Percentiles rank a stretch among this genome's conserved stretches.
Evolutionary conservation across 345 rosid species (phyloP).

Genomic region (Erodium maritimum): DNA sequence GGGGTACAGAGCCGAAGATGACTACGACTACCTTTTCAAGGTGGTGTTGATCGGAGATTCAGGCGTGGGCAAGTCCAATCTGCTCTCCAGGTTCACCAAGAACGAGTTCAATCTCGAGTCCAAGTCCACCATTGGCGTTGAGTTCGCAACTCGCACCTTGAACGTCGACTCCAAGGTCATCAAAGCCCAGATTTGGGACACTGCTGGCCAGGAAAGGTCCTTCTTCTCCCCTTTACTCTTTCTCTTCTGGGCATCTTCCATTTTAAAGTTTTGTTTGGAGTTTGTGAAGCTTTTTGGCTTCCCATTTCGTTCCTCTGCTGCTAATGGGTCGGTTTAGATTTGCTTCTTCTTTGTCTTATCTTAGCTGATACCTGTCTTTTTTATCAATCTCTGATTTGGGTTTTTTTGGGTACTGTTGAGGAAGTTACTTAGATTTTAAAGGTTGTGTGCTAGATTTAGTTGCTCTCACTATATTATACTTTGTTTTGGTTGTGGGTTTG

Average conservation of each 20-base stretch:
- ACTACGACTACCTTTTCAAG: slow-evolving; percentile 28
- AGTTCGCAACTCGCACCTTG: slow-evolving; percentile 26
- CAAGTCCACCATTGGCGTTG: slow-evolving; percentile 29
- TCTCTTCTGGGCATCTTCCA: not conserved
- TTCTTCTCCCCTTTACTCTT: not conserved
- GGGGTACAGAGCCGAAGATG: slow-evolving; percentile 26
- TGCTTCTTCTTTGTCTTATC: not conserved
- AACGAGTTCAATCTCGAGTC: slow-evolving; percentile 31
- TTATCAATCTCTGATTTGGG: no score
- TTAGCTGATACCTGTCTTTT: no score
- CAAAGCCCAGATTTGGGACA: slow-evolving; percentile 24
- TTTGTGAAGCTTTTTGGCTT: no score
- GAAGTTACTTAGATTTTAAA: not conserved
- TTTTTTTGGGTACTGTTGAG: not conserved
- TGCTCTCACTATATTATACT: no score
- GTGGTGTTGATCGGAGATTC: slow-evolving; percentile 30
- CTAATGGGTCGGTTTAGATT: not conserved
- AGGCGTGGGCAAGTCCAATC: not conserved
- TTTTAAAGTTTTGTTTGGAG: no score
- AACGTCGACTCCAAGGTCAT: slow-evolving; percentile 27
- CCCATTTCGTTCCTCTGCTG: no score
- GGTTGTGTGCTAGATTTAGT: not conserved
- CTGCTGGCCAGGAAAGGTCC: slow-evolving; percentile 21
- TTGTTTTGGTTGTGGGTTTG: no score
- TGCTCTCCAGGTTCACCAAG: slow-evolving; percentile 12